Evolutionary conservation across 2,329 filamentous ascomycete genomes (phyloP).

Genomic region (Alternaria longipes): DNA sequence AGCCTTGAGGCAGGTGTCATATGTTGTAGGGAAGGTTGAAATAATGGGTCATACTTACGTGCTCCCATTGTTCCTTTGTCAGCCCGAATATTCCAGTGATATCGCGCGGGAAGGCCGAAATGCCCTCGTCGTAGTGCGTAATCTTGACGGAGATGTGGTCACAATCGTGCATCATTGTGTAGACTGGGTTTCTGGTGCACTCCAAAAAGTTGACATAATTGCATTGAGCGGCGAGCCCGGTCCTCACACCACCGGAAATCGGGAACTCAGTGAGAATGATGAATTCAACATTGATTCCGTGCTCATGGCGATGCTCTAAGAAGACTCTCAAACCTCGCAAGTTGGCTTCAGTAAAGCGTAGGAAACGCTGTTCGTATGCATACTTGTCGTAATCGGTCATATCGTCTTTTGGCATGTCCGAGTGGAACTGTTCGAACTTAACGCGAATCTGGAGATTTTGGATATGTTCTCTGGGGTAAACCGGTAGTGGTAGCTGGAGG

Average conservation of each 20-base stretch:
- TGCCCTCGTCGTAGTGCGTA: conserved; percentile 27
- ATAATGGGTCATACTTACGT: conserved; percentile 17
- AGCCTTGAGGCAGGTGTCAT: background rate
- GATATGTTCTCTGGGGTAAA: conserved; percentile 23
- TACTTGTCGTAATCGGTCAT: conserved; percentile 3
- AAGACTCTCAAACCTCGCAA: background rate
- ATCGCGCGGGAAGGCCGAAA: conserved; percentile 27
- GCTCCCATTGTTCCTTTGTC: conserved; percentile 31
- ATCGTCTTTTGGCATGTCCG: background rate
- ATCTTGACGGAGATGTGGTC: conserved; percentile 22
- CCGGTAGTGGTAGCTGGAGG: background rate
- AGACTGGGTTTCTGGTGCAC: conserved; percentile 27
- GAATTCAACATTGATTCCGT: conserved; percentile 28
- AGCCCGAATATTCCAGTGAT: conserved; percentile 25
- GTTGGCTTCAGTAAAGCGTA: conserved; percentile 4
- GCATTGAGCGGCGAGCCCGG: background rate
- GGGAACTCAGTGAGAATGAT: conserved; percentile 29
- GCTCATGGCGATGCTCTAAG: background rate
- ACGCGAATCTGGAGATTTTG: conserved; percentile 34
- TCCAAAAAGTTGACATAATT: conserved; percentile 28
- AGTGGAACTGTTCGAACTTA: conserved; percentile 33
- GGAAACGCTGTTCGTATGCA: conserved; percentile 18
- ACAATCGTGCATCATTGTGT: conserved; percentile 29
- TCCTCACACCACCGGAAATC: background rate
- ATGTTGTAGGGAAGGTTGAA: background rate